Evolutionary conservation across 2,329 filamentous ascomycete genomes (phyloP).

Genomic region (Immersiporthe knoxdaviesiana): DNA sequence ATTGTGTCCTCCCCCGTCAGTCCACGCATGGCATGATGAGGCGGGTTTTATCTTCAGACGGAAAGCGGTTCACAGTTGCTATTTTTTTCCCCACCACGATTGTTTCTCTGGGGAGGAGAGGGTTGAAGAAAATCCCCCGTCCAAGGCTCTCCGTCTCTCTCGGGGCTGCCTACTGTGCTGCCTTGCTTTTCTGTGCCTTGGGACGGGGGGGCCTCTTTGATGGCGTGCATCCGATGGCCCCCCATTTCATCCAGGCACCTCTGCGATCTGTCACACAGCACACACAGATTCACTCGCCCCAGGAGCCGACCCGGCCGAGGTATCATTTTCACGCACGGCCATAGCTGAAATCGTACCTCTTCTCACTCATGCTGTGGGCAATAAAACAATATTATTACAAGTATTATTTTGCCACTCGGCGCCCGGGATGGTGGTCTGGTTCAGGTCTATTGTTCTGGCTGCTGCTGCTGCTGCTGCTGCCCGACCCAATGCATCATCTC

Average conservation of each 20-base stretch:
- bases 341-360: not conserved
- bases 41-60: constrained; percentile 12
- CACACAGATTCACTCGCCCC: not conserved
- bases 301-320: not conserved
- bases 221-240: not conserved
- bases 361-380: not conserved
- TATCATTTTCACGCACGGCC: not conserved
- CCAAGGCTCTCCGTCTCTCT: too few relatives aligned
- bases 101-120: too few relatives aligned
- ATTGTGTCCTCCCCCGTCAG: constrained; percentile 6
- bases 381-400: too few relatives aligned
- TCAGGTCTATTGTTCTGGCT: not conserved
- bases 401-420: constrained; percentile 1
- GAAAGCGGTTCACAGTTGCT: not conserved
- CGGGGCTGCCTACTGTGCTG: too few relatives aligned
- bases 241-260: too few relatives aligned
- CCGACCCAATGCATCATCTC: not conserved
- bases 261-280: not conserved
- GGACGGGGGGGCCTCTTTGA: not conserved
- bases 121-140: too few relatives aligned
- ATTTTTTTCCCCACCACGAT: not conserved
- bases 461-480: too few relatives aligned
- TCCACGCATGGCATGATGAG: constrained; percentile 23
- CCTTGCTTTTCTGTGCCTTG: too few relatives aligned
- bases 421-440: not conserved